Conservation (phyloP, 2,329 filamentous ascomycete species). For the Cadophora gregata region DNA sequence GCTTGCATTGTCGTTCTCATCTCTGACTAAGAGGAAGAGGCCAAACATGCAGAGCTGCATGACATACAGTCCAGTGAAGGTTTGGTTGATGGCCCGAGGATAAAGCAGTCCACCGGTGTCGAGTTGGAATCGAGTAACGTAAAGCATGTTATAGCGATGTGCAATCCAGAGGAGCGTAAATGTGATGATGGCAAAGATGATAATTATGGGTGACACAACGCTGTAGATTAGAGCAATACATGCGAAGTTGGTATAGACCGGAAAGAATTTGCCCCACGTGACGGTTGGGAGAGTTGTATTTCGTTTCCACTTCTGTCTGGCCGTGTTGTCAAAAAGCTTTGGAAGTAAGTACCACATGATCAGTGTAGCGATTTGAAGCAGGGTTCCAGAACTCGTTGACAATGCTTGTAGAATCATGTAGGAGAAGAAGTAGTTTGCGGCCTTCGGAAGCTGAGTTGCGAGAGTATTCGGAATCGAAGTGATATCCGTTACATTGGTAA, state of each 20-base stretch:
- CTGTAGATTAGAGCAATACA: constrained; percentile 91
- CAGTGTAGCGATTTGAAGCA: constrained; percentile 83
- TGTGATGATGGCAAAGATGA: constrained; percentile 91
- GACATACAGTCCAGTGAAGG: constrained; percentile 92
- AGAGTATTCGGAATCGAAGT: constrained; percentile 72
- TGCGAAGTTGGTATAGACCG: constrained; percentile 94
- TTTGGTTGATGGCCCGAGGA: constrained; percentile 90
- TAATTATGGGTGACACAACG: constrained; percentile 86
- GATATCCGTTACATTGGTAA: constrained; percentile 58
- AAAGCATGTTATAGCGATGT: constrained; percentile 95
- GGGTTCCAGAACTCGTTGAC: constrained; percentile 85
- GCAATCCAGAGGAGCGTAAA: constrained; percentile 93
- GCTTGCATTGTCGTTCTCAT: constrained; percentile 57
- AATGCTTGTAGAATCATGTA: constrained; percentile 97
- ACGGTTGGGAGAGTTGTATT: constrained; percentile 80
- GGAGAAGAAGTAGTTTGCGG: constrained; percentile 97
- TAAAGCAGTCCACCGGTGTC: constrained; percentile 95
- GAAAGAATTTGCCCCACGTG: constrained; percentile 93
- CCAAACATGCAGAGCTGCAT: constrained; percentile 92
- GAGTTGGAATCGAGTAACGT: constrained; percentile 85
- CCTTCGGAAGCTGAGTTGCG: constrained; percentile 80
- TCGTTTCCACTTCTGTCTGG: constrained; percentile 80
- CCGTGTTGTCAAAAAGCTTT: constrained; percentile 82
- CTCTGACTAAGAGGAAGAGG: constrained; percentile 79
- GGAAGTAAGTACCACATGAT: constrained; percentile 82